A percentile compares a stretch with the other conserved stretches of the same genome.
phyloP scores from a whole-genome alignment of 2,329 filamentous ascomycete genomes.

The Neofusicoccum laricinum region DNA sequence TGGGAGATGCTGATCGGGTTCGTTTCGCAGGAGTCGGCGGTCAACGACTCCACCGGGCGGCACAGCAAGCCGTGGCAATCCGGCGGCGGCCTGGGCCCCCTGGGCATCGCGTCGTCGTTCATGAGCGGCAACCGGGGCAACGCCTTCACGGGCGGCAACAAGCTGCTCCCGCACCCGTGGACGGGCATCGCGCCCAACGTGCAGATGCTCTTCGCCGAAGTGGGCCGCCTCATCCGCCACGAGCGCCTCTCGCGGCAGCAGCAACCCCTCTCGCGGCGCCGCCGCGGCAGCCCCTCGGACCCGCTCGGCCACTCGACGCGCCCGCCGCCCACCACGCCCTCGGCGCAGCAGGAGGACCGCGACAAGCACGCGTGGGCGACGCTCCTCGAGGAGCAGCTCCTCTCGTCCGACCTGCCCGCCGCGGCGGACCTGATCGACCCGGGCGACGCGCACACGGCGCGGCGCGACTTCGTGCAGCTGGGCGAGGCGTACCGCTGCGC shows the following conservation, averaged over 20 bases:
- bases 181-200: slow-evolving; percentile 47
- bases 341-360: slow-evolving; percentile 25
- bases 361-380: slow-evolving; percentile 38
- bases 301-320: neutral
- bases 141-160: slow-evolving; percentile 31
- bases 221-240: slow-evolving; percentile 43
- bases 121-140: neutral
- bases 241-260: slow-evolving; percentile 24
- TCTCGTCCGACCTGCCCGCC: slow-evolving; percentile 45
- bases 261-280: no score
- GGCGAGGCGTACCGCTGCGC: slow-evolving; percentile 54
- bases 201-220: slow-evolving; percentile 45
- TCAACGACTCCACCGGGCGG: neutral
- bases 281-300: neutral
- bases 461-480: slow-evolving; percentile 52
- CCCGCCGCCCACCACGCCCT: neutral
- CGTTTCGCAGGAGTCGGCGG: slow-evolving; percentile 41
- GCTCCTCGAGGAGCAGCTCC: slow-evolving; percentile 48
- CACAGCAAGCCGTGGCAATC: slow-evolving; percentile 11
- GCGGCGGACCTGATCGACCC: slow-evolving; percentile 49
- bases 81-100: neutral
- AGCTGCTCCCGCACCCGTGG: slow-evolving; percentile 48
- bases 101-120: slow-evolving; percentile 12
- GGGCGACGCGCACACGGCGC: slow-evolving; percentile 52
- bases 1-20: slow-evolving; percentile 60